Conservation (phyloP, 2,329 filamentous ascomycete genomes). For the Cryphonectria japonica region DNA sequence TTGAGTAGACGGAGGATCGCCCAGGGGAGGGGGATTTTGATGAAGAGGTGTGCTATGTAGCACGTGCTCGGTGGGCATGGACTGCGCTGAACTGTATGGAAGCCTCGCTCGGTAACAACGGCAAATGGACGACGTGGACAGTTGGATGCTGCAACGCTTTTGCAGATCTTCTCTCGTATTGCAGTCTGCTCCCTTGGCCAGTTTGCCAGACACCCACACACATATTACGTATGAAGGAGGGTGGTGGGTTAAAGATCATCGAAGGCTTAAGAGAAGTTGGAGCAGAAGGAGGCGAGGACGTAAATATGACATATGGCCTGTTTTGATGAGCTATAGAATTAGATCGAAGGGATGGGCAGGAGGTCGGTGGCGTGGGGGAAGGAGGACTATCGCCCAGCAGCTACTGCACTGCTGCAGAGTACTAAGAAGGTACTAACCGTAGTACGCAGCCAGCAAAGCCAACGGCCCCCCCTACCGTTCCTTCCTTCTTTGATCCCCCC, state of each 20-base stretch:
- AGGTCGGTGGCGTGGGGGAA: conserved; percentile 1
- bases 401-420: neutral
- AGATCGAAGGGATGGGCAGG: conserved; percentile 2
- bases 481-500: conserved; percentile 6
- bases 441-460: neutral
- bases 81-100: neutral
- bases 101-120: neutral
- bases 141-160: neutral
- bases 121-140: neutral
- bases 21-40: neutral
- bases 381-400: neutral
- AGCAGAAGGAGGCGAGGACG: neutral
- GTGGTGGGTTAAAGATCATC: neutral
- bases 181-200: neutral
- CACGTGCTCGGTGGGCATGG: neutral
- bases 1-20: conserved; percentile 9
- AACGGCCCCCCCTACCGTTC: conserved; percentile 1
- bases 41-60: neutral
- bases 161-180: neutral
- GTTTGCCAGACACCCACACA: neutral
- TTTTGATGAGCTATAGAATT: neutral
- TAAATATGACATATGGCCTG: neutral
- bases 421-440: neutral
- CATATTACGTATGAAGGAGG: conserved; percentile 2
- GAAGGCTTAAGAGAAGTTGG: neutral